phyloP scores from a whole-genome alignment of 73 alveolate genomes.

The Diophrys sp. region DNA sequence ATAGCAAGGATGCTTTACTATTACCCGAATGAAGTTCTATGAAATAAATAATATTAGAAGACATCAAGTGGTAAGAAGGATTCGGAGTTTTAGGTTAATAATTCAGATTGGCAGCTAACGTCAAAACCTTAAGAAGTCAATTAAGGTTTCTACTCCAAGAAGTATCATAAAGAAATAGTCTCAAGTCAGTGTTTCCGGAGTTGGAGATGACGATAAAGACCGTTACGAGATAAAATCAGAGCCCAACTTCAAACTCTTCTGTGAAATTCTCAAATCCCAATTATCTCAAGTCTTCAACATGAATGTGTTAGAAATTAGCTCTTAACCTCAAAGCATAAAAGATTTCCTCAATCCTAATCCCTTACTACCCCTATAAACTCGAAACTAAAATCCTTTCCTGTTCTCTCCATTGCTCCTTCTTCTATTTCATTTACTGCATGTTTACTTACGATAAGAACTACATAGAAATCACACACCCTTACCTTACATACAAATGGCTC shows the following conservation, averaged over 20 bases:
- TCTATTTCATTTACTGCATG: slow-evolving; percentile 21
- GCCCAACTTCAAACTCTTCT: not conserved
- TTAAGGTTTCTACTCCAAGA: too few relatives aligned
- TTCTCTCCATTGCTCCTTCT: slow-evolving; percentile 1
- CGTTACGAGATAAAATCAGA: not conserved
- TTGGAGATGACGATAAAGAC: not conserved
- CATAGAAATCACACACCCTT: too few relatives aligned
- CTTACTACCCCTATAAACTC: slow-evolving; percentile 19
- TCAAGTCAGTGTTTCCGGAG: not conserved
- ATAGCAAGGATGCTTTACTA: not conserved
- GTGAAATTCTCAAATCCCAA: not conserved
- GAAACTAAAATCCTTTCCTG: slow-evolving; percentile 13
- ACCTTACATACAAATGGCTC: slow-evolving; percentile 1
- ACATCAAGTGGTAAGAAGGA: too few relatives aligned
- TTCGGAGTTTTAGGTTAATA: too few relatives aligned
- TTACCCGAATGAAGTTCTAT: not conserved
- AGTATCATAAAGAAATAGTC: too few relatives aligned
- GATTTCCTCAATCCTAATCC: slow-evolving; percentile 37
- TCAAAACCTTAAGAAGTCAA: too few relatives aligned
- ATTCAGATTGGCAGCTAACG: too few relatives aligned
- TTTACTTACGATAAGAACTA: slow-evolving; percentile 13
- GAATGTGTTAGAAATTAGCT: slow-evolving; percentile 39
- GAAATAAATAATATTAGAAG: too few relatives aligned
- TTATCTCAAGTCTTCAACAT: slow-evolving; percentile 11
- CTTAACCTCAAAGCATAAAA: slow-evolving; percentile 44